Evolutionary conservation across 2,329 filamentous ascomycete genomes (phyloP).

Genomic region (Herpotrichia juniperi): DNA sequence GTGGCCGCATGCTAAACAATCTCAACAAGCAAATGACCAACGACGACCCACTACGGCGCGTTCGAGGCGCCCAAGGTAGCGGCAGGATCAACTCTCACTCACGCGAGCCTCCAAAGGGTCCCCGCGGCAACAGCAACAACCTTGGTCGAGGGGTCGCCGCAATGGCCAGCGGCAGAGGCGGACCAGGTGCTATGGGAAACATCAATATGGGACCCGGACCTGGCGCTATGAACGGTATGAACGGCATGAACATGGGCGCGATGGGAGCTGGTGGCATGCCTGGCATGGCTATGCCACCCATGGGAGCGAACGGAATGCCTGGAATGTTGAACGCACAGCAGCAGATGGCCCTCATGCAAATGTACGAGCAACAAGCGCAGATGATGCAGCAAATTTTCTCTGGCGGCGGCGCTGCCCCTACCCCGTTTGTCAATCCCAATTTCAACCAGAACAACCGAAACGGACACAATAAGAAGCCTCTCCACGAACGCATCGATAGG

Average conservation of each 20-base stretch:
- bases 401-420: conserved; percentile 47
- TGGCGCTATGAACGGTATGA: conserved; percentile 45
- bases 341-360: conserved; percentile 74
- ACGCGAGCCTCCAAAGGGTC: conserved; percentile 74
- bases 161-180: conserved; percentile 48
- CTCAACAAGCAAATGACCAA: conserved; percentile 81
- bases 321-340: conserved; percentile 69
- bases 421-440: conserved; percentile 59
- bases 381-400: conserved; percentile 49
- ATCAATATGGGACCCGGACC: conserved; percentile 21
- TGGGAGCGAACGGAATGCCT: conserved; percentile 53
- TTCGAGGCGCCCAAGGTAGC: conserved; percentile 71
- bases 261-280: conserved; percentile 22
- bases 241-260: conserved; percentile 43
- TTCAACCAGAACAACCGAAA: conserved; percentile 54
- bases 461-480: conserved; percentile 57
- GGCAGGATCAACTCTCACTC: conserved; percentile 81
- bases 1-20: conserved; percentile 79
- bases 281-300: conserved; percentile 35
- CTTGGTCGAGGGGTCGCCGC: conserved; percentile 40
- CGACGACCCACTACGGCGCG: conserved; percentile 80
- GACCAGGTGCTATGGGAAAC: conserved; percentile 24
- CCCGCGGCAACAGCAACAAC: conserved; percentile 58
- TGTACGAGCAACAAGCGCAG: conserved; percentile 85
- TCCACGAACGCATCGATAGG: conserved; percentile 73